Base-by-base conservation (phyloP, 2,329 filamentous ascomycete species). In the Apiospora hydei region DNA sequence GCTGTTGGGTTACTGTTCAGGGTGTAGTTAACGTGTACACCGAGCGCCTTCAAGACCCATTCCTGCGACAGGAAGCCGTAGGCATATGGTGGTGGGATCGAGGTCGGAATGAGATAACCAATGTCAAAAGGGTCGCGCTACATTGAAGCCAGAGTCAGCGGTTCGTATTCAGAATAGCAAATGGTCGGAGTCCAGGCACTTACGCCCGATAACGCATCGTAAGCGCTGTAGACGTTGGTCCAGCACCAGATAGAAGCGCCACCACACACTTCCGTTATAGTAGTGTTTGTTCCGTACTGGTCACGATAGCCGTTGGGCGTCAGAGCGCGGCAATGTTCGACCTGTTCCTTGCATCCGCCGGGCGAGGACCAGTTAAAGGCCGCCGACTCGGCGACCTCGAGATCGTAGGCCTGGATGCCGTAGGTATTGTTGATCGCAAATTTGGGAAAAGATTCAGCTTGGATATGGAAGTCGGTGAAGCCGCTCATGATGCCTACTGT, bases 401-500 rank as follows among this genome's bases (percentile, higher is more conserved):
- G 53, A 21, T 76, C 76, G 74, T 93, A 86, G 2, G 87, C 84
- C 74, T 88, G 78, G 72, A 93, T 86, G 10, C 86, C 89, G 78
- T 93, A 95, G 0, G 91, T 90, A 78, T 93, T 93, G 77, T 89
- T 88, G 71, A 85, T 84, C 16, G 88, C 88, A 78, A 91, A 91
- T 8, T 80, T 78, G 0, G 89, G 85, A 74, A 88, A 90, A 75
- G 82, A 88, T 2, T 88, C 87, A 3, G 84, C 83, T 80, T 94
- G 91, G 0, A 90, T 85, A 38, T 90, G 79, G 75, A 88, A 85
- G 77, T 95, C 93, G 47, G 94, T 84, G 74, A 91, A 89, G 16
- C 92, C 92, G 78, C 94, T 93, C 72, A 94, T 84, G 72, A 95
- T 92, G 30, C 92, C 92, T 0, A 94, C 81, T 0, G 91, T 89